Evolutionary conservation across 179 eudicot species (phyloP).

Genomic region (Amaranthus tricolor): DNA sequence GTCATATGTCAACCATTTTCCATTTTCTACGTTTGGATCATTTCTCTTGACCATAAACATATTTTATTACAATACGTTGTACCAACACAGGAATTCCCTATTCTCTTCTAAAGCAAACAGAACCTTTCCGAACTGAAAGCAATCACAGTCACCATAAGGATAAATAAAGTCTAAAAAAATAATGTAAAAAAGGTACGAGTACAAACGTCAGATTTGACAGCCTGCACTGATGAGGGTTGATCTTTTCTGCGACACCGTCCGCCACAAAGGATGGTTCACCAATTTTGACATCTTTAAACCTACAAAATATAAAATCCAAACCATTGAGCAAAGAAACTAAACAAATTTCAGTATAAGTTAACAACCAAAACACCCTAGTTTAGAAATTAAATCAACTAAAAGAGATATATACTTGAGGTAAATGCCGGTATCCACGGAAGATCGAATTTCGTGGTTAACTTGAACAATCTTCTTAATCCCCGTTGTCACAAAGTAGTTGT

Average conservation of each 20-base stretch:
- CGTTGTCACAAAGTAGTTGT: conserved; percentile 61
- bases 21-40: conserved; percentile 2
- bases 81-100: no score
- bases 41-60: no score
- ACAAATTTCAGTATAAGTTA: not conserved
- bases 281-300: conserved; percentile 61
- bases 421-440: conserved; percentile 31
- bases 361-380: not conserved
- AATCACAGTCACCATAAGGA: not conserved
- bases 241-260: conserved; percentile 36
- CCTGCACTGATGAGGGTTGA: conserved; percentile 74
- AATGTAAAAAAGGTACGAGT: conserved; percentile 14
- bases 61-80: no score
- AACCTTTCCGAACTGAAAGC: not conserved
- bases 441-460: conserved; percentile 51
- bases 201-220: conserved; percentile 66
- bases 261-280: conserved; percentile 51
- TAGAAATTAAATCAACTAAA: not conserved
- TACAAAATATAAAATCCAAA: conserved; percentile 28
- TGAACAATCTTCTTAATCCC: conserved; percentile 71
- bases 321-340: conserved; percentile 3
- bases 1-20: not conserved
- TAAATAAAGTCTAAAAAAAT: not conserved
- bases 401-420: conserved; percentile 51
- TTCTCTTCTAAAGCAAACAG: no score